Evolutionary conservation across 805 yeast genomes (phyloP).

Genomic region (Starmerella stigmatis): DNA sequence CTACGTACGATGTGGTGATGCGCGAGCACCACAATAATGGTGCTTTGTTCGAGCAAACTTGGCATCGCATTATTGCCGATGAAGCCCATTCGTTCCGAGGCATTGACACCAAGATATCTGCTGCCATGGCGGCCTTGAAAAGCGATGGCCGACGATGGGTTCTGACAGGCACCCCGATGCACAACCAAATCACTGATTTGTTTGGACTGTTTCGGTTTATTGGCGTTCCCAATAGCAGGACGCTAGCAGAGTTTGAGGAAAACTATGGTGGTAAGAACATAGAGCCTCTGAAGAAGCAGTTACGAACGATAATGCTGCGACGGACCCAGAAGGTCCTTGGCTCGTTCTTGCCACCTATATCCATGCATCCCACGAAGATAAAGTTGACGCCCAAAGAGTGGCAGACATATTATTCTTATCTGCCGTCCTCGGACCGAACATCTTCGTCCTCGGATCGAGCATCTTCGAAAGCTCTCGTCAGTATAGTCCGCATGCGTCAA

Average conservation of each 20-base stretch:
- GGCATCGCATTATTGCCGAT: constrained; percentile 53
- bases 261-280: constrained; percentile 16
- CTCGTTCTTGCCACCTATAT: constrained; percentile 17
- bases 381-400: background rate
- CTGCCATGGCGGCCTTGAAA: constrained; percentile 37
- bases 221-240: constrained; percentile 12
- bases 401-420: background rate
- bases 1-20: constrained; percentile 29
- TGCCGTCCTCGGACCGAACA: too few species aligned
- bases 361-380: background rate
- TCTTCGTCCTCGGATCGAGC: too few species aligned
- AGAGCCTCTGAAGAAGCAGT: constrained; percentile 24
- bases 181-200: constrained; percentile 45
- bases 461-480: background rate
- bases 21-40: constrained; percentile 26
- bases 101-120: constrained; percentile 37
- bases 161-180: constrained; percentile 57
- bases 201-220: constrained; percentile 41
- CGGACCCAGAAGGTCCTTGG: constrained; percentile 37
- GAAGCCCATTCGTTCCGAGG: constrained; percentile 58
- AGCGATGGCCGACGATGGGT: constrained; percentile 43
- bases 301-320: constrained; percentile 36
- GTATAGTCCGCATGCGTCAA: constrained; percentile 19
- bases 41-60: constrained; percentile 27
- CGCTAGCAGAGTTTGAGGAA: background rate